Conservation (phyloP, 441 rosid species). For the Manihot esculenta region DNA sequence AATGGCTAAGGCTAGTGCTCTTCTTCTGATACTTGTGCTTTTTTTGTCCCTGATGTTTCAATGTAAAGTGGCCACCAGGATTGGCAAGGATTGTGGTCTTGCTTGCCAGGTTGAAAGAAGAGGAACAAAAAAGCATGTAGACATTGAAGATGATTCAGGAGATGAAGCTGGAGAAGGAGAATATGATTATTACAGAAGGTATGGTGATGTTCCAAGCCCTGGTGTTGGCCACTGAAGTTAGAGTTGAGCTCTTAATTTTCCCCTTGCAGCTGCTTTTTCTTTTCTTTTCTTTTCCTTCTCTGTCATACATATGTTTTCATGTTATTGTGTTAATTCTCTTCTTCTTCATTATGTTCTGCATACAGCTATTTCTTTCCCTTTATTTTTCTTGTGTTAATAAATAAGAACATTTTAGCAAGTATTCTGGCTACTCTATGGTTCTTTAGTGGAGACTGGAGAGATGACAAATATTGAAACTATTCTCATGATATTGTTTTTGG, state of each 20-base stretch:
- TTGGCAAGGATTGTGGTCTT: constrained; percentile 16
- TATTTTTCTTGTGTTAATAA: constrained; percentile 7
- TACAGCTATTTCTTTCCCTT: background rate
- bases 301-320: background rate
- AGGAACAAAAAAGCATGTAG: background rate
- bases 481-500: background rate
- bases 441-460: too few relatives aligned
- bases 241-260: background rate
- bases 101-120: constrained; percentile 17
- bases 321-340: background rate
- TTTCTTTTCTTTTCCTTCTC: too few relatives aligned
- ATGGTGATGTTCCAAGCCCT: constrained; percentile 37
- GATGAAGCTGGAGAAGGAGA: constrained; percentile 12
- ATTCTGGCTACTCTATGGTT: background rate
- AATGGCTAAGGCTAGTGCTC: constrained; percentile 3
- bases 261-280: background rate
- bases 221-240: constrained; percentile 30
- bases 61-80: constrained; percentile 10
- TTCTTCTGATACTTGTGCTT: background rate
- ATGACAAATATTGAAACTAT: background rate
- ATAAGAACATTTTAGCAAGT: background rate
- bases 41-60: constrained; percentile 13
- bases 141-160: constrained; percentile 16
- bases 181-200: constrained; percentile 35
- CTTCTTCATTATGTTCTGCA: constrained; percentile 3